phyloP scores from a whole-genome alignment of 1,284 basidiomycete genomes.

The Tilletia walkeri region DNA sequence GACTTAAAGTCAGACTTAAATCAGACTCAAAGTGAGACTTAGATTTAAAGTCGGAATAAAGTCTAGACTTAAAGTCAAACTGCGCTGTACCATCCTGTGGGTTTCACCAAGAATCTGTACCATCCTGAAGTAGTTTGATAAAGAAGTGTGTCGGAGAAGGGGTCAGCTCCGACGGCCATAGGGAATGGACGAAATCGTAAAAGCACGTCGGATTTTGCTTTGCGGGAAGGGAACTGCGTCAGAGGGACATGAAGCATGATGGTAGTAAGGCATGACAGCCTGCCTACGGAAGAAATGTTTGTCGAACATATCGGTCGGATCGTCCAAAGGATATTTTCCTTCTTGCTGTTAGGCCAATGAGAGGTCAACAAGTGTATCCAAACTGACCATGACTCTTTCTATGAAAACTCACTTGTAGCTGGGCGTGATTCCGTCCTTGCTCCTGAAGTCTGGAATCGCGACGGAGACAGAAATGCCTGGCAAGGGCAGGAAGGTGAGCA shows the following conservation, averaged over 20 bases:
- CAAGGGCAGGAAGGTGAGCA: background rate
- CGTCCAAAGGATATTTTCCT: conserved; percentile 78
- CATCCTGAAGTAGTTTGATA: conserved; percentile 80
- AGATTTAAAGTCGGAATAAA: too few species aligned
- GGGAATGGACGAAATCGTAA: conserved; percentile 65
- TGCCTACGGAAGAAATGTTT: conserved; percentile 11
- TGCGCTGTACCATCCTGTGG: too few species aligned
- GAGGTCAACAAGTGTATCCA: conserved; percentile 61
- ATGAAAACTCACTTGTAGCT: conserved; percentile 23
- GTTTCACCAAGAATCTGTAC: too few species aligned
- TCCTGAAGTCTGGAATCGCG: conserved; percentile 54
- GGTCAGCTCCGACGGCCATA: conserved; percentile 83
- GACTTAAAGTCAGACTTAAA: too few species aligned
- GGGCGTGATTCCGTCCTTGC: conserved; percentile 50
- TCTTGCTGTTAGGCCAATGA: conserved; percentile 66
- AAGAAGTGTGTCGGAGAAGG: conserved; percentile 89
- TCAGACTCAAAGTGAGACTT: too few species aligned
- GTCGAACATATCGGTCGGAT: conserved; percentile 86
- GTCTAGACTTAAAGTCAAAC: too few species aligned
- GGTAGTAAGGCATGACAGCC: background rate
- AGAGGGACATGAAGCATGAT: background rate
- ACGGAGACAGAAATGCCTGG: conserved; percentile 45
- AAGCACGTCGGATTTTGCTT: conserved; percentile 50
- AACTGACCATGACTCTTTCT: conserved; percentile 57
- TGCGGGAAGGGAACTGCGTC: background rate